Conservation (phyloP, 352 stramenopile genomes). For the Globisporangium solare region DNA sequence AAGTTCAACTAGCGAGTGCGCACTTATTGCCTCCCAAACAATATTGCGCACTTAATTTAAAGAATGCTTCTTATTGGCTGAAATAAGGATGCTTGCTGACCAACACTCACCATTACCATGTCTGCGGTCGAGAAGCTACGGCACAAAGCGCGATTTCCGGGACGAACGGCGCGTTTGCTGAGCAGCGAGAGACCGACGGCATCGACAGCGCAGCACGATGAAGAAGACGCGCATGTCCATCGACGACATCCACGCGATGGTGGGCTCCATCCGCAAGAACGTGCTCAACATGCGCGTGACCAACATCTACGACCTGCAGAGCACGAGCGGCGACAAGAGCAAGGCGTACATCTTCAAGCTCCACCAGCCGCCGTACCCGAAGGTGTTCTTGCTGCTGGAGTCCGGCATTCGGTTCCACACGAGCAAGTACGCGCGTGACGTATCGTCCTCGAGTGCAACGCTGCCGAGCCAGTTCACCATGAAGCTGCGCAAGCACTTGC, state of each 20-base stretch:
- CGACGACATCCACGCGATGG: slow-evolving; percentile 86
- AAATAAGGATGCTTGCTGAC: background rate
- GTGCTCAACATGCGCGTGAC: slow-evolving; percentile 90
- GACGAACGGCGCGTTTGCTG: no score
- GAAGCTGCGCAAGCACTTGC: slow-evolving; percentile 97
- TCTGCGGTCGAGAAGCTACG: background rate
- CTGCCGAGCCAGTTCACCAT: slow-evolving; percentile 95
- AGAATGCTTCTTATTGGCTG: background rate
- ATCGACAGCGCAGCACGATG: slow-evolving; percentile 24
- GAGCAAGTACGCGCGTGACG: slow-evolving; percentile 85
- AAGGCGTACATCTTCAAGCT: slow-evolving; percentile 94
- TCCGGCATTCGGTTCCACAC: slow-evolving; percentile 96
- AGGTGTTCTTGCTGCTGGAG: slow-evolving; percentile 95
- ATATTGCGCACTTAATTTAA: no score
- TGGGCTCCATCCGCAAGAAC: slow-evolving; percentile 80
- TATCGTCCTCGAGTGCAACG: slow-evolving; percentile 44
- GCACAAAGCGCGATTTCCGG: no score
- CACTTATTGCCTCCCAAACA: no score
- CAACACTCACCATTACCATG: background rate
- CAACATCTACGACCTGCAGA: slow-evolving; percentile 95
- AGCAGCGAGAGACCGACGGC: no score
- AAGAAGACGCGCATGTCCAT: slow-evolving; percentile 87
- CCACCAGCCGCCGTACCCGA: slow-evolving; percentile 84
- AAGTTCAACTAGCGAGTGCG: no score
- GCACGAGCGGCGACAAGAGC: slow-evolving; percentile 55